Base-by-base conservation (phyloP, 495 filamentous ascomycete species). In the Recurvomyces mirabilis region DNA sequence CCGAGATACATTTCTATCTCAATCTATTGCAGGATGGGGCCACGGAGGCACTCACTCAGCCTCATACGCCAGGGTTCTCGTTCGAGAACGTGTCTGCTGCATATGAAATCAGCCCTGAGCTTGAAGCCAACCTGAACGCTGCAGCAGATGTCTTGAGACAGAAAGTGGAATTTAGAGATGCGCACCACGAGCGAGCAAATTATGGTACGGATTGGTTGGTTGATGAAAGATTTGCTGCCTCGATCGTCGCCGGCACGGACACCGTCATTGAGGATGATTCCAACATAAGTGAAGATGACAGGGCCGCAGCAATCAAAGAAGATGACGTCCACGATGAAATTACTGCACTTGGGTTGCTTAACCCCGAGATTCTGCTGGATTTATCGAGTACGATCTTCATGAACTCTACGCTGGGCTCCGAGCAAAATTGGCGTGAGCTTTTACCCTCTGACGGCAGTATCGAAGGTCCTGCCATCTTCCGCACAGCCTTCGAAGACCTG, bases 351-450 rank as follows among this genome's bases (percentile, higher is more conserved):
- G 63, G 68, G 40, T 49, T 93, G 0, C 71, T 93, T 21, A 58
- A 67, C 26, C 49, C 79, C 5, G 60, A 63, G 7, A 7, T 29
- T 29, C 26, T 14, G 68, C 59, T 91, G 4, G 49, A 61, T 13
- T 63, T 93, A 4, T 81, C 83, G 0, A 64, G 68, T 18, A 65
- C 67, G 3, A 29, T 89, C 1, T 91, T 93, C 54, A 93, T 94
- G 87, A 89, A 91, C 58, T 70, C 73, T 4, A 62, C 67, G 2
- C 63, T 71, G 25, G 44, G 56, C 34, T 46, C 56, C 30, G 57
- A 80, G 29, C 68, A 77, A 36, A 86, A 86, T 53, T 93, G 83
- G 83, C 63, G 56, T 13, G 62, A 64, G 41, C 38, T 81, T 5
- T 65, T 63, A 17, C 45, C 55, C 35, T 62, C 59, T 2, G 72